These are phyloP conservation scores for Colletotrichum costaricense DNA, from an alignment of 2,329 filamentous ascomycete genomes.

Conservation along the genomic window DNA sequence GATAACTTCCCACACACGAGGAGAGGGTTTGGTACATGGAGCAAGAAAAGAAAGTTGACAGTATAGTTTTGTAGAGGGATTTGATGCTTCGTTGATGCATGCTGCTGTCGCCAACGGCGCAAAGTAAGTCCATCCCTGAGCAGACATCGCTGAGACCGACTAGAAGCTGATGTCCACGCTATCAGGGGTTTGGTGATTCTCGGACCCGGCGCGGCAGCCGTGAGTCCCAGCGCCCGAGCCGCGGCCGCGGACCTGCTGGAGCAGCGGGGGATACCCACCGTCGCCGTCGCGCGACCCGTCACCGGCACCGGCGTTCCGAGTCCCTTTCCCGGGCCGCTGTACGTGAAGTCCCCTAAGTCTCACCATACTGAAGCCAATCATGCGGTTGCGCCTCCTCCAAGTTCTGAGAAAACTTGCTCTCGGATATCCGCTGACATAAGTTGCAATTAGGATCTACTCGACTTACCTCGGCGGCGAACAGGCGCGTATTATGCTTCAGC, in stretches of 20 bases:
- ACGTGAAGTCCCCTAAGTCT: background rate
- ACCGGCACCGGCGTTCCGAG: constrained; percentile 42
- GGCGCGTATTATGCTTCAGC: constrained; percentile 45
- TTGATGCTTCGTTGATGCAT: constrained; percentile 44
- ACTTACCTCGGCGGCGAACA: constrained; percentile 45
- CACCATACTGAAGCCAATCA: too few species aligned
- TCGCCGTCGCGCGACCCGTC: constrained; percentile 44
- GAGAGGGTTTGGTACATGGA: too few species aligned
- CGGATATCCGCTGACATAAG: background rate
- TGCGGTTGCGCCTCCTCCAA: too few species aligned
- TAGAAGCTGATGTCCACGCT: background rate
- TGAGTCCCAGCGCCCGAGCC: constrained; percentile 41
- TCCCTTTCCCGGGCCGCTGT: constrained; percentile 36
- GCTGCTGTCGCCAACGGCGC: constrained; percentile 46
- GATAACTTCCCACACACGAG: background rate
- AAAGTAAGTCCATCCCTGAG: constrained; percentile 36
- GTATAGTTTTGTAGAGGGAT: constrained; percentile 41
- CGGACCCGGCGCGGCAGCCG: constrained; percentile 43
- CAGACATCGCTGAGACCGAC: too few species aligned
- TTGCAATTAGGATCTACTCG: constrained; percentile 39
- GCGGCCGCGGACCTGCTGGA: constrained; percentile 42
- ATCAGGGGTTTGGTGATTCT: constrained; percentile 45
- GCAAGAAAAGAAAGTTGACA: too few species aligned
- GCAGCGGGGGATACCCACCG: constrained; percentile 41
- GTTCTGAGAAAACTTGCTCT: background rate